A percentile compares a stretch with the other conserved stretches of the same genome.
Conservation (phyloP, 257 asterid species). For the Phtheirospermum japonicum region DNA sequence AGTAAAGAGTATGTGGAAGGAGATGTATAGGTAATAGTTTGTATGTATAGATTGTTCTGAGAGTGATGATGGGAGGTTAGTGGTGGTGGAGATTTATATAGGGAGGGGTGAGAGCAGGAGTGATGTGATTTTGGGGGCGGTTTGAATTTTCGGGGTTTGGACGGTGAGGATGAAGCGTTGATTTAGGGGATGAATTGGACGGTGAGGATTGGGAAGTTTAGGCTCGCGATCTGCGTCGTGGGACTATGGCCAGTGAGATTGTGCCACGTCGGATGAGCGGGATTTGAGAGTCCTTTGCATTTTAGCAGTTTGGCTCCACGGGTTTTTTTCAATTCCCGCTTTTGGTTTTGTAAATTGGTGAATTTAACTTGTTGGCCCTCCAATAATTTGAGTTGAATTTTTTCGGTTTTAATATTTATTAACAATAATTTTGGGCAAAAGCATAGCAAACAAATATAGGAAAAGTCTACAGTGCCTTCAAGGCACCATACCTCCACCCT, state of each 20-base stretch:
- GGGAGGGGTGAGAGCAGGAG: neutral
- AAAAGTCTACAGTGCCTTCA: too few species aligned
- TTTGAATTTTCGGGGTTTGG: neutral
- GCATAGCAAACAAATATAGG: too few species aligned
- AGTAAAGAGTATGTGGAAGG: neutral
- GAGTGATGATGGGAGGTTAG: neutral
- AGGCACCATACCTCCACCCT: too few species aligned
- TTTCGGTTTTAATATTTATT: too few species aligned
- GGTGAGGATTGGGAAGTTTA: neutral
- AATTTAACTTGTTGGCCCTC: too few species aligned
- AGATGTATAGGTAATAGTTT: neutral
- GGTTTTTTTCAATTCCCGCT: too few species aligned
- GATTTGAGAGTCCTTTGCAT: too few species aligned
- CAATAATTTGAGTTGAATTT: too few species aligned
- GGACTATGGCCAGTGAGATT: neutral
- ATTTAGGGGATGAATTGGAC: neutral
- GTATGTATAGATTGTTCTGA: neutral
- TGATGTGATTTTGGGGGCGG: neutral
- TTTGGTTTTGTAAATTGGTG: too few species aligned
- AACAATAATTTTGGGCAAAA: too few species aligned
- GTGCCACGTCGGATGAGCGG: neutral
- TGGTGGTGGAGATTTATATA: neutral
- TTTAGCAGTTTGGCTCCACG: too few species aligned
- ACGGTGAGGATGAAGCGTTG: neutral
- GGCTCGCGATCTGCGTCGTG: neutral